Conservation (phyloP, 441 rosid species). For the Kokia cookei region DNA sequence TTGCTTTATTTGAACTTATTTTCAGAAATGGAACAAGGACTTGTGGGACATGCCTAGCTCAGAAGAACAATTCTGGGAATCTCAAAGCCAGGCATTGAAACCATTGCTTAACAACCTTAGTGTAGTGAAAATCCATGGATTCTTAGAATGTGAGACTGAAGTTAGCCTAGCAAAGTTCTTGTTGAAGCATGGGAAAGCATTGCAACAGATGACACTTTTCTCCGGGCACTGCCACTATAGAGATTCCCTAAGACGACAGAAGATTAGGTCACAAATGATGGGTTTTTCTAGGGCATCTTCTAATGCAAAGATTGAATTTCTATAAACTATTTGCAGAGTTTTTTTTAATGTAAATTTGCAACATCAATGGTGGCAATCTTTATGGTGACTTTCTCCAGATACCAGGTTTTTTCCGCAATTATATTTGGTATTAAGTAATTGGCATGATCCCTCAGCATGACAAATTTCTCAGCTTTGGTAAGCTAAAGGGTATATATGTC, state of each 20-base stretch:
- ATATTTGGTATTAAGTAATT: too few relatives aligned
- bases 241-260: conserved; percentile 51
- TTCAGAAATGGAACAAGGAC: conserved; percentile 67
- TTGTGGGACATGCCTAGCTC: conserved; percentile 56
- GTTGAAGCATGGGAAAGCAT: conserved; percentile 67
- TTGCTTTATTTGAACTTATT: neutral
- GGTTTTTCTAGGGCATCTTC: conserved; percentile 73
- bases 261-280: conserved; percentile 63
- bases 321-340: neutral
- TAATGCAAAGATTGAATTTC: conserved; percentile 57
- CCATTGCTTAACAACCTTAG: conserved; percentile 55
- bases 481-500: too few relatives aligned
- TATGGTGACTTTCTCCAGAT: too few relatives aligned
- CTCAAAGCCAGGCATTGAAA: conserved; percentile 33
- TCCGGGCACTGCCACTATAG: conserved; percentile 39
- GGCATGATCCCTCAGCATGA: too few relatives aligned
- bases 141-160: conserved; percentile 64
- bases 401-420: too few relatives aligned
- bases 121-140: conserved; percentile 65
- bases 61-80: conserved; percentile 70
- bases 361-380: neutral
- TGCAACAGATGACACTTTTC: conserved; percentile 62
- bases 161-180: conserved; percentile 65
- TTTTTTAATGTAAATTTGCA: neutral
- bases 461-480: too few relatives aligned